Evolutionary conservation across 371 early-diverging fungal genomes (phyloP).

Genomic region (Apophysomyces variabilis): DNA sequence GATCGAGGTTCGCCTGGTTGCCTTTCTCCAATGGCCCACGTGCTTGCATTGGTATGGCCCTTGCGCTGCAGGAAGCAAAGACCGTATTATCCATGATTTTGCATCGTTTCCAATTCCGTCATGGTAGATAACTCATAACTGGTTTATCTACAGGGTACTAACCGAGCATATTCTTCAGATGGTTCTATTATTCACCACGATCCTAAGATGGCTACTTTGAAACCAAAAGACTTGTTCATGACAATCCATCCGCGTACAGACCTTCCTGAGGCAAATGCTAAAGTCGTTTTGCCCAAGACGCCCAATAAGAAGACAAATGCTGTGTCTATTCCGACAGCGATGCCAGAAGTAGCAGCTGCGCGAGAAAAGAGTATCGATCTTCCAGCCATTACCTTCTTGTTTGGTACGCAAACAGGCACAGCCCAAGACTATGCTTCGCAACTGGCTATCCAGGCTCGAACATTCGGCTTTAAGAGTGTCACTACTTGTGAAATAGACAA

Average conservation of each 20-base stretch:
- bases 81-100: too few species aligned
- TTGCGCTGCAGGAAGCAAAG: too few species aligned
- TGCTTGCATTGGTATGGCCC: too few species aligned
- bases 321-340: neutral
- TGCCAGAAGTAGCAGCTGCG: constrained; percentile 16
- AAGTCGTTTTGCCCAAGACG: too few species aligned
- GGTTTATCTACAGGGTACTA: too few species aligned
- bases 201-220: constrained; percentile 13
- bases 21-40: too few species aligned
- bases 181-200: constrained; percentile 17
- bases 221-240: constrained; percentile 20
- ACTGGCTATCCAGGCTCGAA: constrained; percentile 43
- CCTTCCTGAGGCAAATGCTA: constrained; percentile 13
- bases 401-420: constrained; percentile 61
- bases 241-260: constrained; percentile 21
- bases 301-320: too few species aligned
- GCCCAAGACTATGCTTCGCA: constrained; percentile 58
- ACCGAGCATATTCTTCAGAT: neutral
- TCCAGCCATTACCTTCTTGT: constrained; percentile 54
- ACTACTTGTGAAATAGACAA: constrained; percentile 46
- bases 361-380: constrained; percentile 10
- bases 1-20: too few species aligned
- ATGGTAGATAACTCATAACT: too few species aligned
- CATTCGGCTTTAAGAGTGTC: constrained; percentile 49
- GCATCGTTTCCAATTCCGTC: too few species aligned